A percentile compares a stretch with the other conserved stretches of the same genome.
Conservation (phyloP, 495 filamentous ascomycete genomes). For the Hypoxylon intermedium region DNA sequence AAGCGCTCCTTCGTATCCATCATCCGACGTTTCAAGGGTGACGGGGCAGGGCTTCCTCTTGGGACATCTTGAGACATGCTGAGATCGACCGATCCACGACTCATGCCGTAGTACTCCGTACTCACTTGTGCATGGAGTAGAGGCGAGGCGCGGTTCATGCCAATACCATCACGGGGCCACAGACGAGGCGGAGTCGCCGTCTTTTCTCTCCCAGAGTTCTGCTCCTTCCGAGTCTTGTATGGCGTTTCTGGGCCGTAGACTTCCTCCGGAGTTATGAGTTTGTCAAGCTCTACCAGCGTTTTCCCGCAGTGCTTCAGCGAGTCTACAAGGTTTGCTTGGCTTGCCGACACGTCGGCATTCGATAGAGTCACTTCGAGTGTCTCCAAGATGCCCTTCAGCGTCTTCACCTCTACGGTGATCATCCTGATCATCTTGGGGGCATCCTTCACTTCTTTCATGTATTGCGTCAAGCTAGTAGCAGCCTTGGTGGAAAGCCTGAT, state of each 20-base stretch:
- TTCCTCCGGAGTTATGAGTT: constrained; percentile 3
- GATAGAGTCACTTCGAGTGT: constrained; percentile 6
- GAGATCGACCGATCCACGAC: too few relatives aligned
- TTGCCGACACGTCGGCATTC: not conserved
- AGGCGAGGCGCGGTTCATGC: not conserved
- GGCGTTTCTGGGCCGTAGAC: not conserved
- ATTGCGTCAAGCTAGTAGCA: constrained; percentile 3
- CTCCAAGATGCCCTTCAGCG: constrained; percentile 13
- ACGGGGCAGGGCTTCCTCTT: not conserved
- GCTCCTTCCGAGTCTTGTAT: too few relatives aligned
- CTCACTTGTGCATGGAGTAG: not conserved
- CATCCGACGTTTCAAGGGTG: not conserved
- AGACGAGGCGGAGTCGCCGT: too few relatives aligned
- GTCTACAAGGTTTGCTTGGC: not conserved
- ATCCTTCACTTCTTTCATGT: constrained; percentile 22
- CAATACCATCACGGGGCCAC: not conserved
- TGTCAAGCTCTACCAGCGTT: constrained; percentile 7
- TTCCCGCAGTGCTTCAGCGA: constrained; percentile 7
- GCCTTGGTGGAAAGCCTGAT: constrained; percentile 4
- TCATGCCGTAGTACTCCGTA: not conserved
- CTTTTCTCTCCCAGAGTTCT: too few relatives aligned
- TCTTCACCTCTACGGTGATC: constrained; percentile 16
- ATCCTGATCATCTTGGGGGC: constrained; percentile 6
- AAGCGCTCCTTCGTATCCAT: constrained; percentile 8
- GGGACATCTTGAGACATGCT: not conserved